Base-by-base conservation (phyloP, 768 basidiomycete species). In the Termitomyces bulborhizus region DNA sequence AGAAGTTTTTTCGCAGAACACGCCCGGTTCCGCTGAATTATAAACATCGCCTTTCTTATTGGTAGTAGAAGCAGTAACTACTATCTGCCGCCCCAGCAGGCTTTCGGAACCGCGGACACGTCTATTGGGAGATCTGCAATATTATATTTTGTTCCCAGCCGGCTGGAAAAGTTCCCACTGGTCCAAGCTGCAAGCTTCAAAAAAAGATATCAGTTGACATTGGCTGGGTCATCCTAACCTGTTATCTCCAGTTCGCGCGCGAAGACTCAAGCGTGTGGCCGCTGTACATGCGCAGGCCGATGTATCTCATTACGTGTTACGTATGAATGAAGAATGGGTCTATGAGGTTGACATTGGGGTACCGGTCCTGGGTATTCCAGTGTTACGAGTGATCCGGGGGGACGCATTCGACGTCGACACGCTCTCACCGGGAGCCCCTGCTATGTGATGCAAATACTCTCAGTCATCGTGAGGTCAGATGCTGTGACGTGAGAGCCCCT, bases 361-460 rank as follows among this genome's bases (percentile, higher is more conserved):
- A 7, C 46, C 29, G 13, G 11, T 32, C 46, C 7, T 47, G 3
- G 32, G 46, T 39, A 31, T 18, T 46, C 26, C 31, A 50, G 31
- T 45, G 26, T 18, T 37, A 43, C 47, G 42, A 51, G 26, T 55
- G 58, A 59, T 56, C 54, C 52, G 50, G 31, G 9, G 53, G 57
- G 44, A 6, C 32, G 11, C 12, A 37, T 42, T 46, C 50, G 51
- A 52, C 54, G 55, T 58, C 60, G 60, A 60, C 59, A 51, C 57
- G 54, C 54, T 32, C 49, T 54, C 56, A 51, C 58, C 60, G 48
- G 57, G 49, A 18, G 45, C n/a, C 16, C 32, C 46, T 32, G 7
- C 54, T 54, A 58, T 61, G 57, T 56, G 57, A 56, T 49, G 50
- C 3, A 29, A 1, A 24, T 18, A 46, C 31, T 46, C n/a, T n/a